Conservation (phyloP, 2,329 filamentous ascomycete genomes). For the Verticillium albo-atrum region DNA sequence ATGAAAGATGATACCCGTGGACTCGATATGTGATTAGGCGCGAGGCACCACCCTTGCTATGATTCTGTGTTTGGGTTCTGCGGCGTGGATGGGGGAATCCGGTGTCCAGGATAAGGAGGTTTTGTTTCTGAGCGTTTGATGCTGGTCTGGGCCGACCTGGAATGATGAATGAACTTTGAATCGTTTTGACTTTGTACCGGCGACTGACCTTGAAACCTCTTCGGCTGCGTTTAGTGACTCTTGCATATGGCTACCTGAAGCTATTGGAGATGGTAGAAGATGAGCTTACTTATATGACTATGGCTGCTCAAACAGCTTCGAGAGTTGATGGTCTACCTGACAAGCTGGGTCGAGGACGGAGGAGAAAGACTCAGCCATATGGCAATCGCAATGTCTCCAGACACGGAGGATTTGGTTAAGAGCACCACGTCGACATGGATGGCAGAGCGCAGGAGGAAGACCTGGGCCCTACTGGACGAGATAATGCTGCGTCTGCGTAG, state of each 20-base stretch:
- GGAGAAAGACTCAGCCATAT: too few species aligned
- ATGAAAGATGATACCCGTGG: conserved; percentile 47
- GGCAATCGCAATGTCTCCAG: too few species aligned
- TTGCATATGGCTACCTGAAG: too few species aligned
- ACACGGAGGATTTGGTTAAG: not conserved
- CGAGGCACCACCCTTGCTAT: not conserved
- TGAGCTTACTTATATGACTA: too few species aligned
- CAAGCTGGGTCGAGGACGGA: too few species aligned
- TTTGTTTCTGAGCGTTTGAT: not conserved
- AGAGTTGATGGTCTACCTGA: too few species aligned
- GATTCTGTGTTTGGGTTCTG: not conserved
- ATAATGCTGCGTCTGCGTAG: not conserved
- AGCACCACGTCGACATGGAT: not conserved
- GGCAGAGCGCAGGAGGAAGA: not conserved
- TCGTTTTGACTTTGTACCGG: not conserved
- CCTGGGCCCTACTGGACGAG: not conserved
- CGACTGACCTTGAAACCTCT: not conserved
- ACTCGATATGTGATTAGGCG: conserved; percentile 35
- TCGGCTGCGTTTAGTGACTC: too few species aligned
- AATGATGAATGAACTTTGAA: not conserved
- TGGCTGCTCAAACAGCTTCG: too few species aligned
- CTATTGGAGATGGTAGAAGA: too few species aligned
- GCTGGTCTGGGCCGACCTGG: not conserved
- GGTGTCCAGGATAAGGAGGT: not conserved
- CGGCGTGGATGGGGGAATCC: not conserved